Conservation (phyloP, 2,329 filamentous ascomycete species). For the Metarhizium anisopliae region DNA sequence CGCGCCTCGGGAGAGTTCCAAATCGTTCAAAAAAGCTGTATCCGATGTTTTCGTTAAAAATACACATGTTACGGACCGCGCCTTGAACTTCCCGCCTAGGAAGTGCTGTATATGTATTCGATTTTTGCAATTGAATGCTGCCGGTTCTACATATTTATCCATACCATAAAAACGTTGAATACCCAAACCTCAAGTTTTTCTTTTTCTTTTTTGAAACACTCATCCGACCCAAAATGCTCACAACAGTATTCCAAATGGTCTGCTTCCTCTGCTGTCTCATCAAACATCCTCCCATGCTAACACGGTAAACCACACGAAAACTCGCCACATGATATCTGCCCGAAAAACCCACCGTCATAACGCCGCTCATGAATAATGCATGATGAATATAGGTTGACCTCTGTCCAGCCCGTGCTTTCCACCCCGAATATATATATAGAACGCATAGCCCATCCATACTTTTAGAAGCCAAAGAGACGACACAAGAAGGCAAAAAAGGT, state of each 20-base stretch:
- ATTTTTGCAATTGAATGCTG: conserved; percentile 1
- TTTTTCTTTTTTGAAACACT: background rate
- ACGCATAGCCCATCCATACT: background rate
- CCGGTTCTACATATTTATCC: background rate
- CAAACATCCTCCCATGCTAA: background rate
- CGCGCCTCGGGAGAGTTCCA: too few relatives aligned
- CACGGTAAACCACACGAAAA: background rate
- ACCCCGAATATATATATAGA: background rate
- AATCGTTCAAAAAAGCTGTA: too few relatives aligned
- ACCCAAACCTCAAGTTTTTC: background rate
- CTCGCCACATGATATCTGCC: background rate
- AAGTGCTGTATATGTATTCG: background rate
- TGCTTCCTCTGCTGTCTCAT: too few relatives aligned
- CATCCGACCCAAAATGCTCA: background rate
- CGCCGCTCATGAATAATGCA: background rate
- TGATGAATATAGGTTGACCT: background rate
- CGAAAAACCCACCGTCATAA: background rate
- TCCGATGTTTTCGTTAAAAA: too few relatives aligned
- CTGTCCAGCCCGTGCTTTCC: background rate
- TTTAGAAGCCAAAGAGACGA: background rate
- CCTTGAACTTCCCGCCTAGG: background rate
- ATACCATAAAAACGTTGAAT: background rate
- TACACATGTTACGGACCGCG: too few relatives aligned
- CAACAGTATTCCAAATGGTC: too few relatives aligned
- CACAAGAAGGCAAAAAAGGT: background rate